Base-by-base conservation (phyloP, 176 grass and related monocot species). In the Echinochloa phyllopogon region DNA sequence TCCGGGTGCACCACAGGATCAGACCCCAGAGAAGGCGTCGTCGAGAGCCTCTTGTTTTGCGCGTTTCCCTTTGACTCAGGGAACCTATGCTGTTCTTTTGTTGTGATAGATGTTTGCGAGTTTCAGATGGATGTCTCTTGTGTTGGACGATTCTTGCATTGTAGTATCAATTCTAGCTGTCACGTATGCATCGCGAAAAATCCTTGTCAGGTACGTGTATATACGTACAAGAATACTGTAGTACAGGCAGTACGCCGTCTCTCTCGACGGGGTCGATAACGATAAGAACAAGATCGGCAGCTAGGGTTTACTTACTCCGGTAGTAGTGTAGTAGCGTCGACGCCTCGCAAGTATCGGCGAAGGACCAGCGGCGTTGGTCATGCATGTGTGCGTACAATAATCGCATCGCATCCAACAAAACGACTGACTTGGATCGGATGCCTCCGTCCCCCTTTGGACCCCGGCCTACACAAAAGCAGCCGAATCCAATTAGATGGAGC, bases 51-150 rank as follows among this genome's bases (percentile, higher is more conserved):
- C 43, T 75, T 14, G 63, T 15, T 69, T 24, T 5, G 72, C 53
- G 20, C 48, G 42, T 6, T 90, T 65, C 74, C 88, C 79, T 87
- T 21, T 61, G 84, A 87, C 88, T 5, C 84, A 29, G 88, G 84
- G 57, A 81, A 78, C 14, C n/a, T 9, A 12, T 0, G 5, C 18
- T 0, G 60, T 17, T n/a, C 16, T 16, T 16, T 24, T 37, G 69
- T 37, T 45, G 68, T 18, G 21, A 64, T n/a, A n/a, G n/a, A n/a
- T 9, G 40, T 3, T 20, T 18, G 29, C 21, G 2, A 33, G 68
- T 66, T 16, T 23, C 29, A 1, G 15, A 61, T 10, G 16, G 47
- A 1, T 49, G 75, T 76, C 69, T 24, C n/a, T 81, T 75, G 27
- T 3, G 42, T 11, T 51, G 51, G 37, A 45, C 80, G 52, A 18